Conservation (phyloP, 768 basidiomycete genomes). For the Trametes elegans region DNA sequence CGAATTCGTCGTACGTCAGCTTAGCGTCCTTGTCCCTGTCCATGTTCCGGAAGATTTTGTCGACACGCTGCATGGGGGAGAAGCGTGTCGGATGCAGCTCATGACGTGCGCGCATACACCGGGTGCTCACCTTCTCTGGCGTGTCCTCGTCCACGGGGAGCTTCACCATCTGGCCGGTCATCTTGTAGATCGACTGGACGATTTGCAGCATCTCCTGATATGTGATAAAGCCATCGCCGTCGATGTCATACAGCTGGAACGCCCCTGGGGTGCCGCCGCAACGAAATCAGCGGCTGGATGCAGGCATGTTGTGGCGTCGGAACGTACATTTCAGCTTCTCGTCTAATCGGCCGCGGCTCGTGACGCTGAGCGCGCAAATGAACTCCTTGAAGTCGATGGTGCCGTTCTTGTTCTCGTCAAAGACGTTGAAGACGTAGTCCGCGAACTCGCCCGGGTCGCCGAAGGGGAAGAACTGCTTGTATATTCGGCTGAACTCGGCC, state of each 20-base stretch:
- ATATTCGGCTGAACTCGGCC: slow-evolving; percentile 93
- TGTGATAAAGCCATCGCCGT: slow-evolving; percentile 96
- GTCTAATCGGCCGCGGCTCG: slow-evolving; percentile 87
- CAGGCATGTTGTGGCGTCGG: slow-evolving; percentile 3
- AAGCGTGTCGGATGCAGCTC: not conserved
- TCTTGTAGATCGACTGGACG: slow-evolving; percentile 98
- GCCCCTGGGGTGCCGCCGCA: slow-evolving; percentile 68
- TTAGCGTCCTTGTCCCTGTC: slow-evolving; percentile 92
- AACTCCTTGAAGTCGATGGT: slow-evolving; percentile 99
- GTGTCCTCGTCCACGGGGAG: slow-evolving; percentile 98
- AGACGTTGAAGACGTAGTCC: slow-evolving; percentile 98
- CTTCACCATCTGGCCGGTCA: slow-evolving; percentile 99
- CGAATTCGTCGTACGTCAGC: slow-evolving; percentile 95
- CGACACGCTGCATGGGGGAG: slow-evolving; percentile 90
- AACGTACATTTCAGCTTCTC: slow-evolving; percentile 96
- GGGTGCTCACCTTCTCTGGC: slow-evolving; percentile 82
- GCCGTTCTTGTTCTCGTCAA: slow-evolving; percentile 92
- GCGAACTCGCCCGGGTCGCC: slow-evolving; percentile 97
- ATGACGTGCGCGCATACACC: not conserved
- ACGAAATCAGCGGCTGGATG: not conserved
- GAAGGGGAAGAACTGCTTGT: slow-evolving; percentile 99
- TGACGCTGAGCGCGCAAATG: slow-evolving; percentile 95
- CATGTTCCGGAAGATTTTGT: slow-evolving; percentile 99
- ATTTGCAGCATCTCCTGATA: slow-evolving; percentile 99
- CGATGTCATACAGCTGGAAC: slow-evolving; percentile 98